These are phyloP conservation scores for Phoenix dactylifera DNA, from an alignment of 176 grass and related monocot species.

Conservation along the genomic window DNA sequence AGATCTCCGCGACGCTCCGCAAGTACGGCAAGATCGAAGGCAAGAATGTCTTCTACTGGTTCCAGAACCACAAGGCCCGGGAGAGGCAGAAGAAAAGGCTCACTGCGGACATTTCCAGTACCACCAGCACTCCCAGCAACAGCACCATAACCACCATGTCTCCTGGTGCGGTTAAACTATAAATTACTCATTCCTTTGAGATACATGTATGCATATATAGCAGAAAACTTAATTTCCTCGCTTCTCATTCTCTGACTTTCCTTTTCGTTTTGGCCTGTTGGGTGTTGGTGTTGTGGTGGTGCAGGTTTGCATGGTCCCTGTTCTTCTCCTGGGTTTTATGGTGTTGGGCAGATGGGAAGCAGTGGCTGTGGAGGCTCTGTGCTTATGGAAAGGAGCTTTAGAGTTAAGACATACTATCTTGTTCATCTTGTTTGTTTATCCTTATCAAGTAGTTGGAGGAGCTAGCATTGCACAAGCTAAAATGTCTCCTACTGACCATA, in stretches of 20 bases:
- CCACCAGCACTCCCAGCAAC: background rate
- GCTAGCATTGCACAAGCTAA: no score
- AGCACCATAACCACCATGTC: constrained; percentile 8
- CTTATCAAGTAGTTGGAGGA: no score
- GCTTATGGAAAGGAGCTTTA: constrained; percentile 26
- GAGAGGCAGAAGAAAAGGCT: constrained; percentile 90
- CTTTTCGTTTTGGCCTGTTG: background rate
- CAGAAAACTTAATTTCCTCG: no score
- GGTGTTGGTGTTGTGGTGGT: background rate
- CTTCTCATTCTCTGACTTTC: background rate
- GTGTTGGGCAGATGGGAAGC: constrained; percentile 20
- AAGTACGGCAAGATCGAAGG: constrained; percentile 91
- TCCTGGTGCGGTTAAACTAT: constrained; percentile 10
- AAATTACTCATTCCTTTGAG: background rate
- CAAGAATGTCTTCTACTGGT: constrained; percentile 99
- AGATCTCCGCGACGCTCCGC: constrained; percentile 65
- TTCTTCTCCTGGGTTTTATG: constrained; percentile 23
- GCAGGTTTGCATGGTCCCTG: constrained; percentile 1
- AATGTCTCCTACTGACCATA: no score
- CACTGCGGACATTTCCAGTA: constrained; percentile 22
- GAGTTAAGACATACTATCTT: background rate
- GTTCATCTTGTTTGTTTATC: no score
- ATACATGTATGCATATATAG: no score
- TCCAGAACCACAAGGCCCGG: constrained; percentile 99
- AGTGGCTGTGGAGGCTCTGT: constrained; percentile 14